Evolutionary conservation across 1,284 basidiomycete species (phyloP).

Genomic region (Pseudozyma tsukubaensis): DNA sequence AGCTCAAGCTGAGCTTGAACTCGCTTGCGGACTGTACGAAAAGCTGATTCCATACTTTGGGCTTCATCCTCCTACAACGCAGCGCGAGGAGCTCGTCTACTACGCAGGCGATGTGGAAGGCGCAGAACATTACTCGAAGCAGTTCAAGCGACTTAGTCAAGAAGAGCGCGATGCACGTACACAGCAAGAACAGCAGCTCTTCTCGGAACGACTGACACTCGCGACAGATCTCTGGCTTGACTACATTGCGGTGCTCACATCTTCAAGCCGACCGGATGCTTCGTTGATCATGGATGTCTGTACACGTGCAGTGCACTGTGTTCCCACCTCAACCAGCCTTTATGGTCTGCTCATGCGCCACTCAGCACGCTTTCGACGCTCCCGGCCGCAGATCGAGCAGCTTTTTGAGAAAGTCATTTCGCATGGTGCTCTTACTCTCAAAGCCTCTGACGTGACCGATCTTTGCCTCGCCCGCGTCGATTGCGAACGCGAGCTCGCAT

Average conservation of each 20-base stretch:
- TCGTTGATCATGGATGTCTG: slow-evolving; percentile 48
- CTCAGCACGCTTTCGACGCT: slow-evolving; percentile 42
- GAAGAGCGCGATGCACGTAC: slow-evolving; percentile 14
- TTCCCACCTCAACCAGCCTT: slow-evolving; percentile 49
- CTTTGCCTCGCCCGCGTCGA: slow-evolving; percentile 62
- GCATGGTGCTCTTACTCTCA: slow-evolving; percentile 28
- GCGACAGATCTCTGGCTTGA: slow-evolving; percentile 61
- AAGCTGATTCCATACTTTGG: slow-evolving; percentile 38
- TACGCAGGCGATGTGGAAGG: slow-evolving; percentile 25
- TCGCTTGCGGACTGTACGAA: slow-evolving; percentile 38
- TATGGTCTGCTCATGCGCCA: slow-evolving; percentile 55
- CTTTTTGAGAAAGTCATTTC: slow-evolving; percentile 41
- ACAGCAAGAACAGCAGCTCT: slow-evolving; percentile 37
- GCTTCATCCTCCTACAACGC: slow-evolving; percentile 28
- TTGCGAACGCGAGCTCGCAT: slow-evolving; percentile 56
- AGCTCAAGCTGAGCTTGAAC: slow-evolving; percentile 29
- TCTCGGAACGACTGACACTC: slow-evolving; percentile 20
- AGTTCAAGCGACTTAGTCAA: slow-evolving; percentile 30
- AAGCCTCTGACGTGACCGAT: slow-evolving; percentile 42
- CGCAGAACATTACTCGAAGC: slow-evolving; percentile 22
- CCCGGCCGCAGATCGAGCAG: slow-evolving; percentile 53
- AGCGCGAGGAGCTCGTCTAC: slow-evolving; percentile 33
- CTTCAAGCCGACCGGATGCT: slow-evolving; percentile 24
- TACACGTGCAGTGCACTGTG: slow-evolving; percentile 33
- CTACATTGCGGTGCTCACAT: slow-evolving; percentile 41